Evolutionary conservation across 331 rosid genomes (phyloP), one percentile per base, ranked within the genome.

Genomic region (Malus hybrid): DNA sequence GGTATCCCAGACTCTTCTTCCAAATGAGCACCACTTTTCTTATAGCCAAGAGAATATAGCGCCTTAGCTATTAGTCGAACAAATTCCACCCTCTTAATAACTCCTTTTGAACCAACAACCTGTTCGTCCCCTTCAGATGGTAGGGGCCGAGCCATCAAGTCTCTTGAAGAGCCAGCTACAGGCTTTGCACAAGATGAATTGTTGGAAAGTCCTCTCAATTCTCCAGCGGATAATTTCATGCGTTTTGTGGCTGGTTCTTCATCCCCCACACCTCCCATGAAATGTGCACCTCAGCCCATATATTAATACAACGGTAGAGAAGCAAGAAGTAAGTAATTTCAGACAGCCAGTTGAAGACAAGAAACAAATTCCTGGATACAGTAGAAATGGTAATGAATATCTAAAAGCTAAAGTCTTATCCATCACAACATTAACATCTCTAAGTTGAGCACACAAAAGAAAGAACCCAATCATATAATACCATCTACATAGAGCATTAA

Each of bases 201-300:
- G 97, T 92, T 94, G 5, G 97, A 89, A 76, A 92, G 85, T 61
- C 85, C 87, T 80, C 74, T 83, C 79, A 83, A 70, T 69, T 93
- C 90, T 81, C 83, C 86, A 79, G 82, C 82, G 78, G 92, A 88
- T 67, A 92, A 60, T 76, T 90, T 94, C 96, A 94, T 84, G 42
- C 99, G 97, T 85, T 94, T 94, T 64, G 84, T 84, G 57, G 91
- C 96, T 90, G 97, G 99, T 85, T 92, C 97, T 89, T 92, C 99
- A 94, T 94, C 97, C 71, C 86, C 97, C 85, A 89, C 97, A 85
- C 99, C 96, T 89, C 99, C 99, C 99, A 94, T 94, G 97, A 92
- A 93, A 94, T 81, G 97, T 83, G 74, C 80, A 85, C 91, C 90
- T 92, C 99, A 94, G 96, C 91, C 99, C 99, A 94, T 94, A 87